phyloP scores from a whole-genome alignment of 2,329 filamentous ascomycete genomes.

The Amauroascus verrucosus region DNA sequence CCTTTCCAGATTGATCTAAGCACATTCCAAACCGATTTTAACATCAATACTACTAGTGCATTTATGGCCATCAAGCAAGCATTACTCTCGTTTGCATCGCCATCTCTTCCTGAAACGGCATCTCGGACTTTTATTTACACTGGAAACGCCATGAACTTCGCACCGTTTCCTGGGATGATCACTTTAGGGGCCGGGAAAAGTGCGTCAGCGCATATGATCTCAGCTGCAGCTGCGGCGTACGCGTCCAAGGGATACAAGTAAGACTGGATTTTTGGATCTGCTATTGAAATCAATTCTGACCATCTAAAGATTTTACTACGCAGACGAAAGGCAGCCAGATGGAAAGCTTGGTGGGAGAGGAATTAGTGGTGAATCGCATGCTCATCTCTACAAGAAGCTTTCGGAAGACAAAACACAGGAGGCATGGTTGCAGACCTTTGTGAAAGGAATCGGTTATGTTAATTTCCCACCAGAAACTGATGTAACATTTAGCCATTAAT shows the following conservation, averaged over 20 bases:
- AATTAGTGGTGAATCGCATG: neutral
- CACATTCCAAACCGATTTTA: neutral
- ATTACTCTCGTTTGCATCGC: neutral
- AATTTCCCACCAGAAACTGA: neutral
- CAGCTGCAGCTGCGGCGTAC: neutral
- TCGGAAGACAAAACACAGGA: neutral
- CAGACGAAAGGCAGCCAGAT: neutral
- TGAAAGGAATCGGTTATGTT: neutral
- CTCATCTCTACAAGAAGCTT: neutral
- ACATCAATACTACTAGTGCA: neutral
- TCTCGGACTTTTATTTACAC: neutral
- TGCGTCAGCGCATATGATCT: neutral
- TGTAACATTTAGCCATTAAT: neutral
- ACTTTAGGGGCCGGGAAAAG: neutral
- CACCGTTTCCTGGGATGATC: neutral
- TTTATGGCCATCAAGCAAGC: neutral
- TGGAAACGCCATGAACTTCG: neutral
- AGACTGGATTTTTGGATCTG: neutral
- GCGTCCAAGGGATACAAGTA: neutral
- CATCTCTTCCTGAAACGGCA: neutral
- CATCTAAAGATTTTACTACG: neutral
- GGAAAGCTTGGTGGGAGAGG: neutral
- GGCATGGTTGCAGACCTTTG: neutral
- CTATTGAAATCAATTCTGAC: neutral
- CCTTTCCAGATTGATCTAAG: neutral